phyloP scores from a whole-genome alignment of 23 red algal genomes.

The Gracilaria vermiculophylla region DNA sequence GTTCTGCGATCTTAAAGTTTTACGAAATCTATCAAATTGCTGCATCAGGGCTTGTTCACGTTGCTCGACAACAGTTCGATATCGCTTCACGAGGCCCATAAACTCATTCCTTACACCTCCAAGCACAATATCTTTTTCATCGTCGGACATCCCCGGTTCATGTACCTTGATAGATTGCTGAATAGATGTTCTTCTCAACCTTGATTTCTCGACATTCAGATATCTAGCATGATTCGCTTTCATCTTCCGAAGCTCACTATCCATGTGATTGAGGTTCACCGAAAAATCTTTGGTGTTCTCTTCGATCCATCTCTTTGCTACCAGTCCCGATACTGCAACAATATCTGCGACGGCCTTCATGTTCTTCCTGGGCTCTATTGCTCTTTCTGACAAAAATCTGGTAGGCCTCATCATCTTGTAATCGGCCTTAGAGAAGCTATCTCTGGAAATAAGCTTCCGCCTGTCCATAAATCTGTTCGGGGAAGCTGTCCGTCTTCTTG shows the following conservation, averaged over 20 bases:
- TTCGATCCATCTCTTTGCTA: constrained; percentile 29
- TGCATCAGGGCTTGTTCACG: constrained; percentile 29
- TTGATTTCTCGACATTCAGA: not conserved
- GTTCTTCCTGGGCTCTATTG: not conserved
- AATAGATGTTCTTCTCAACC: not conserved
- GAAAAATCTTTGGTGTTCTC: constrained; percentile 33
- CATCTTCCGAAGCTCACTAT: not conserved
- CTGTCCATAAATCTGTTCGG: not conserved
- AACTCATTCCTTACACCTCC: constrained; percentile 11
- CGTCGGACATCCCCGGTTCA: not conserved
- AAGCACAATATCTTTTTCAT: not conserved
- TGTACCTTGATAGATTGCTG: not conserved
- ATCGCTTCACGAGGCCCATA: constrained; percentile 15
- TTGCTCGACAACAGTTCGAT: constrained; percentile 23
- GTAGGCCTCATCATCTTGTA: not conserved
- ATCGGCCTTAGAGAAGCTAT: not conserved
- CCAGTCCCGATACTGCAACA: constrained; percentile 34
- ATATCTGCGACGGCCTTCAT: constrained; percentile 43
- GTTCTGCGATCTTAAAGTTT: constrained; percentile 27
- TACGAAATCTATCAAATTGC: constrained; percentile 23
- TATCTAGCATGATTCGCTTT: not conserved
- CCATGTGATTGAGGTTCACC: not conserved
- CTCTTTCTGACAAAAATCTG: not conserved
- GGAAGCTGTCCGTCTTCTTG: not conserved
- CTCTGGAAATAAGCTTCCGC: not conserved